phyloP scores from a whole-genome alignment of 495 filamentous ascomycete genomes.

The Chaetomium tenue region DNA sequence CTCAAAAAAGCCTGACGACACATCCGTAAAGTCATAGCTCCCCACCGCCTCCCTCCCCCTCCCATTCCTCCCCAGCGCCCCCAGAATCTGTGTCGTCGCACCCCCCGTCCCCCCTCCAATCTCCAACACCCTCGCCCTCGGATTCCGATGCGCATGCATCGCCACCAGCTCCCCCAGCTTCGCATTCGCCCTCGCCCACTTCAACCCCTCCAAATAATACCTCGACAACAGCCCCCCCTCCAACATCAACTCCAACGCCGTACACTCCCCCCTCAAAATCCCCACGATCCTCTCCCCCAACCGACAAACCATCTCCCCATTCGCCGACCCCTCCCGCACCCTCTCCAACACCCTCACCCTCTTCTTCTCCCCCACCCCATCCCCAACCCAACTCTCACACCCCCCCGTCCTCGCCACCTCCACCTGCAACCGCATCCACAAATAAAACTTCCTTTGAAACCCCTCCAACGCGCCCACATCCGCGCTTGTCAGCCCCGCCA shows the following conservation, averaged over 20 bases:
- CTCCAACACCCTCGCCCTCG: conserved; percentile 47
- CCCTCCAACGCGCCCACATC: conserved; percentile 26
- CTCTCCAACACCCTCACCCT: conserved; percentile 17
- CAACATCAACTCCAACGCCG: conserved; percentile 34
- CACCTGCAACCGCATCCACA: conserved; percentile 36
- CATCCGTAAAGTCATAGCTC: conserved; percentile 55
- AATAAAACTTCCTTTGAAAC: conserved; percentile 36
- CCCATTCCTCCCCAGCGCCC: conserved; percentile 30
- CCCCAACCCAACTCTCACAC: conserved; percentile 26
- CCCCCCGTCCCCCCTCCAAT: conserved; percentile 55
- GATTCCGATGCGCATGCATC: conserved; percentile 43
- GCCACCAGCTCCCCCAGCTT: conserved; percentile 35
- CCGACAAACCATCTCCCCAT: conserved; percentile 36
- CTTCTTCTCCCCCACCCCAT: conserved; percentile 15
- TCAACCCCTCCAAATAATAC: conserved; percentile 34
- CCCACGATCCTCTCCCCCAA: conserved; percentile 29
- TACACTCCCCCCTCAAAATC: conserved; percentile 28
- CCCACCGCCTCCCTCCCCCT: conserved; percentile 14
- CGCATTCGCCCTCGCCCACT: conserved; percentile 33
- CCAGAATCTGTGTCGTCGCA: conserved; percentile 42
- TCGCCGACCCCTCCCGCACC: conserved; percentile 25
- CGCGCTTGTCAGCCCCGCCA: conserved; percentile 20
- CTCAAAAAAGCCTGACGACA: conserved; percentile 53
- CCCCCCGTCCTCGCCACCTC: conserved; percentile 29
- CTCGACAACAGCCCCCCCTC: conserved; percentile 31